Conservation (phyloP, 768 basidiomycete species). For the Serpula lacrymans region DNA sequence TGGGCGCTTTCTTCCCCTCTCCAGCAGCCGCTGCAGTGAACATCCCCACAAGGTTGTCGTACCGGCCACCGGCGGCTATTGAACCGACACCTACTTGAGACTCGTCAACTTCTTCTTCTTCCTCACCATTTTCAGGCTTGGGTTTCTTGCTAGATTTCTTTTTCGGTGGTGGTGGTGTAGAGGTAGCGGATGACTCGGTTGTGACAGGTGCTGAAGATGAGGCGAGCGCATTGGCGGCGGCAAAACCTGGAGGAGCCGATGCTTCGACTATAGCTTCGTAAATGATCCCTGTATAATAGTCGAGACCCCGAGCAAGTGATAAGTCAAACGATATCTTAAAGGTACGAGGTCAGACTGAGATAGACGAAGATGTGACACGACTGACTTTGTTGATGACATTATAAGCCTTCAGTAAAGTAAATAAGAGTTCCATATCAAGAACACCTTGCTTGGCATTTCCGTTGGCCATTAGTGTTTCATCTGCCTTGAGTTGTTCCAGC, state of each 20-base stretch:
- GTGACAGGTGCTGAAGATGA: conserved; percentile 29
- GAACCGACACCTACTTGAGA: conserved; percentile 95
- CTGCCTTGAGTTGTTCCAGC: conserved; percentile 63
- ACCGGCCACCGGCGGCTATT: conserved; percentile 97
- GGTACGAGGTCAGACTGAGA: background rate
- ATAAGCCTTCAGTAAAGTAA: conserved; percentile 79
- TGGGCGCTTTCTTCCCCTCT: conserved; percentile 61
- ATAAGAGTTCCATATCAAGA: conserved; percentile 81
- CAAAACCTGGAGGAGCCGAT: conserved; percentile 87
- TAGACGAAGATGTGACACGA: background rate
- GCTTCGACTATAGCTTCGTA: conserved; percentile 94
- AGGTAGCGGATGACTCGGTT: conserved; percentile 18
- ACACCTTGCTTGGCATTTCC: conserved; percentile 76
- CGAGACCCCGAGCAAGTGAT: conserved; percentile 94
- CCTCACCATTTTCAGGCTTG: conserved; percentile 40
- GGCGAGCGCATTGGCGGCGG: conserved; percentile 46
- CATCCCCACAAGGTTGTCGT: conserved; percentile 92
- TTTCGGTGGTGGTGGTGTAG: conserved; percentile 28
- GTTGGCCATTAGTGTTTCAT: conserved; percentile 65
- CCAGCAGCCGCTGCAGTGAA: conserved; percentile 82
- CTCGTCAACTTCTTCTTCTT: conserved; percentile 88
- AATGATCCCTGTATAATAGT: conserved; percentile 98
- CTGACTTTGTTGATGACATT: conserved; percentile 72
- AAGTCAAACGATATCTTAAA: conserved; percentile 90
- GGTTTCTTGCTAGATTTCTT: conserved; percentile 39